phyloP scores from a whole-genome alignment of 2,329 filamentous ascomycete species.

The Colletotrichum tropicale region DNA sequence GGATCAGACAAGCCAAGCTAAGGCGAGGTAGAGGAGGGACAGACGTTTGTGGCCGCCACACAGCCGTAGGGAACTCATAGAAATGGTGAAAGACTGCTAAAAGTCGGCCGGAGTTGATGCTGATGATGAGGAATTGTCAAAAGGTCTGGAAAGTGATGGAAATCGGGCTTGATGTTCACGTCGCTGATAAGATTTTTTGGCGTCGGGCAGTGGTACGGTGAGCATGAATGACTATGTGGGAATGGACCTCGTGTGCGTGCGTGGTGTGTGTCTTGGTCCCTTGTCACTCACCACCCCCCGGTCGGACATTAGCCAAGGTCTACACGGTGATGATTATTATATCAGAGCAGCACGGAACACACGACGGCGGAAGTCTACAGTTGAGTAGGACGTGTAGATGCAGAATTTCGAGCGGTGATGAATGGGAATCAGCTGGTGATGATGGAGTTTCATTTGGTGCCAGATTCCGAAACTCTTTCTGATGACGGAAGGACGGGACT shows the following conservation, averaged over 20 bases:
- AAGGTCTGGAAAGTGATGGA: not conserved
- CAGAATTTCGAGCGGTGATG: not conserved
- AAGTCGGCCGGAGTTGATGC: not conserved
- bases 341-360: not conserved
- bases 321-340: slow-evolving; percentile 4
- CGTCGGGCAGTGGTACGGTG: slow-evolving; percentile 1
- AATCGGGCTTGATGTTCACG: not conserved
- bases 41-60: not conserved
- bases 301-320: slow-evolving; percentile 1
- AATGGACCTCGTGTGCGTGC: not conserved
- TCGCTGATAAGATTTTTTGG: not conserved
- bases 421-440: not conserved
- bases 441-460: slow-evolving; percentile 14
- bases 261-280: slow-evolving; percentile 2
- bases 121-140: not conserved
- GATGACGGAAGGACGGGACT: not conserved
- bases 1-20: slow-evolving; percentile 17
- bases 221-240: slow-evolving; percentile 1
- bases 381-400: not conserved
- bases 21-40: not conserved
- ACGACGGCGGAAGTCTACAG: not conserved
- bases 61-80: not conserved
- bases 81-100: not conserved
- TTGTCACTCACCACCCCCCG: not conserved
- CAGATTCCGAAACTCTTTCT: slow-evolving; percentile 16